Base-by-base conservation (phyloP, 2,329 filamentous ascomycete species). In the Penicillium sp. region DNA sequence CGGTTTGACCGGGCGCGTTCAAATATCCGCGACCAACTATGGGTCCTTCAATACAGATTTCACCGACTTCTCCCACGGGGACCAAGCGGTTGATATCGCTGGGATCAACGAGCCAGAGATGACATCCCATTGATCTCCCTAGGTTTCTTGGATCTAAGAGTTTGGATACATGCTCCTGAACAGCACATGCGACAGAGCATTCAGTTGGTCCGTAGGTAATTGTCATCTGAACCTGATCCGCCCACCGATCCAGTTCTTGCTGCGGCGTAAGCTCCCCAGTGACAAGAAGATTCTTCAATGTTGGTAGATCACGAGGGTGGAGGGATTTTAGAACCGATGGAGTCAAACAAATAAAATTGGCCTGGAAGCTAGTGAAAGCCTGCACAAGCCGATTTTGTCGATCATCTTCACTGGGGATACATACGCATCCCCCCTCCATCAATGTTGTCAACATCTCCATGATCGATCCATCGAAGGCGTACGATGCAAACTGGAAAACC, bases 401-500 rank as follows among this genome's bases (percentile, higher is more conserved):
- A 15, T 33, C 38, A 31, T 51, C 23, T 7, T 53, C 51, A 3
- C 45, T 45, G 45, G 55, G 54, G 28, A 62, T 48, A 31, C 58
- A 54, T 15, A 62, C 24, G 18, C 55, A 57, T 10, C 46, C 58
- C 9, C 58, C 58, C 8, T 21, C 18, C 3, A 54, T 48, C 28
- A 61, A 29, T 1, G 56, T 52, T 10, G 28, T 47, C 5, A 59
- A 29, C n/a, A 26, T 43, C 6, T 59, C 56, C 4, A 54, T 15
- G 47, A 60, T 43, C 39, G 39, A 44, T 42, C 56, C 53, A 47
- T 66, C 65, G 41, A 68, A 68, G 3, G 51, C 56, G 38, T 66
- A 68, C 29, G 47, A 69, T 1, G 70, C 67, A 39, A 74, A 75
- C 47, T 76, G 71, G 2, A 76, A 59, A 41, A 70, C 63, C 3